Percentiles rank a stretch among this genome's conserved stretches.
These are phyloP conservation scores for Scutellaria barbata DNA, from an alignment of 257 asterid genomes.

Conservation along the genomic window DNA sequence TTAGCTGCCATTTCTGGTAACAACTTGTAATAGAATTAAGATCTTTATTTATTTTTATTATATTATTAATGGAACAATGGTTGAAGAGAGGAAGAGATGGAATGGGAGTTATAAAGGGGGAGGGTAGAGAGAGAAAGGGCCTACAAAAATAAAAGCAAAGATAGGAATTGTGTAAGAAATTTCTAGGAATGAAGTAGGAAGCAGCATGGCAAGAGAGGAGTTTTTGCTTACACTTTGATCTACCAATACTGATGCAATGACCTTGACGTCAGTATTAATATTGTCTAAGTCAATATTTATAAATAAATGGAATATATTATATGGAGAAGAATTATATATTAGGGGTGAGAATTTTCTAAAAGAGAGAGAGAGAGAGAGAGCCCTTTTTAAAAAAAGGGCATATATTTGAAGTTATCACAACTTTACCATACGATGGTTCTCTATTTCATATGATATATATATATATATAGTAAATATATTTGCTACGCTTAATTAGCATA, in stretches of 20 bases:
- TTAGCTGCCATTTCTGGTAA: slow-evolving; percentile 59
- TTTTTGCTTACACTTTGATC: neutral
- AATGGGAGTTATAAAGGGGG: neutral
- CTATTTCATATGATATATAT: too few species aligned
- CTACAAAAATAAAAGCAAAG: neutral
- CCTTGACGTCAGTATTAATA: slow-evolving; percentile 43
- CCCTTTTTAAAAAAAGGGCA: too few species aligned
- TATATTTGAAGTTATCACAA: too few species aligned
- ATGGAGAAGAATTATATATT: too few species aligned
- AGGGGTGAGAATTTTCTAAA: too few species aligned
- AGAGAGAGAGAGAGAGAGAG: too few species aligned
- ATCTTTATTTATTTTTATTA: neutral
- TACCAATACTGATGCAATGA: slow-evolving; percentile 36
- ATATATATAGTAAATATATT: too few species aligned
- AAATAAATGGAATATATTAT: neutral
- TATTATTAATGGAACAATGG: neutral
- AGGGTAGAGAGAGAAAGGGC: neutral
- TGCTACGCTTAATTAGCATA: too few species aligned
- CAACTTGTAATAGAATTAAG: neutral
- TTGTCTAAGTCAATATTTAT: slow-evolving; percentile 35
- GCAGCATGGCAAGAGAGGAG: slow-evolving; percentile 34
- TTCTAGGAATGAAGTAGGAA: slow-evolving; percentile 59
- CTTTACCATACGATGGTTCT: too few species aligned
- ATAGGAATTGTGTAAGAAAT: slow-evolving; percentile 38
- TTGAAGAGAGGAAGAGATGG: neutral